Base-by-base conservation (phyloP, 2,329 filamentous ascomycete species). In the Talaromyces sp. region DNA sequence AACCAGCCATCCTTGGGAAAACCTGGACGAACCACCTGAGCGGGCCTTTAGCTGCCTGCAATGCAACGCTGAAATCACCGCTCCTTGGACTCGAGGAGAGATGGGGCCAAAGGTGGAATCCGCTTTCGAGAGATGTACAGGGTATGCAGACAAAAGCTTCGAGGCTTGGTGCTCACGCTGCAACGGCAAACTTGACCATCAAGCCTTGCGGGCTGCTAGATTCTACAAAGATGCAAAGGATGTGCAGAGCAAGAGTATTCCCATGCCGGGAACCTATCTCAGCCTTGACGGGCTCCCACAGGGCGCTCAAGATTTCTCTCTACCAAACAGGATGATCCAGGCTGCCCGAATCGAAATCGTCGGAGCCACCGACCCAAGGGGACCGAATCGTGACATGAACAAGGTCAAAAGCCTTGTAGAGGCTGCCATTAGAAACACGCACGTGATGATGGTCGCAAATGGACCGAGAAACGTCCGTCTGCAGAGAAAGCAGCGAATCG, bases 251-350 rank as follows among this genome's bases (percentile, higher is more conserved):
- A 65, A 78, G 3, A 66, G 78, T 14, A 69, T 75, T 1, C 85
- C 88, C 0, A 84, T 93, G 78, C 86, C 87, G 0, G 89, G 89
- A 1, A 91, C 89, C 0, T 70, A 91, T 4, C 77, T 91, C 8
- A 78, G 84, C 9, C 69, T 80, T 0, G 70, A 74, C 1, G 89
- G 89, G 0, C 71, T 77, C 17, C 83, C 86, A 35, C 38, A 21
- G 10, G 10, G 31, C 27, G 46, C 11, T 17, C 10, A 9, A 14
- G 17, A 29, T 10, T 27, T 29, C 1, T 27, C 49, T 29, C 27
- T 52, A 4, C 49, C 49, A 11, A 27, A 26, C 17, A 29, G 13
- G 8, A 52, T 52, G 24, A 21, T 52, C 6, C 19, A 17, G 17
- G 49, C 49, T 29, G 49, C 49, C 17, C 24, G 11, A 11, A 3